Conservation (phyloP, 208 protist species). For the Acanthamoeba triangularis region DNA sequence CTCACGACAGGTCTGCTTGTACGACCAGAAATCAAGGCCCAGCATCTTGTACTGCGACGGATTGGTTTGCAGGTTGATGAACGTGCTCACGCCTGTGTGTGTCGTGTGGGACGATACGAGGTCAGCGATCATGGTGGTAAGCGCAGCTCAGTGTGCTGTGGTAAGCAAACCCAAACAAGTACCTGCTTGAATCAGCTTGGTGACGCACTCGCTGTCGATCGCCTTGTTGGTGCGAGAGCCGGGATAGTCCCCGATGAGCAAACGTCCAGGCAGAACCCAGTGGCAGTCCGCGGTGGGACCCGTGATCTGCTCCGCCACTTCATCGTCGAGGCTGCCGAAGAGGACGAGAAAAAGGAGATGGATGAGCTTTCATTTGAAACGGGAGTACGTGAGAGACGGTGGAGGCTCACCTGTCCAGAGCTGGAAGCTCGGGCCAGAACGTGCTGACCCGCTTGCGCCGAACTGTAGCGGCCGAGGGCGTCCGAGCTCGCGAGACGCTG, state of each 20-base stretch:
- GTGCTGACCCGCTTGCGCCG: neutral
- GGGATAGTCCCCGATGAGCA: conserved; percentile 35
- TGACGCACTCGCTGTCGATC: neutral
- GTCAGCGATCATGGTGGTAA: neutral
- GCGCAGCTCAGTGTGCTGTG: too few relatives aligned
- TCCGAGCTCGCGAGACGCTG: neutral
- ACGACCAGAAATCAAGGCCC: conserved; percentile 32
- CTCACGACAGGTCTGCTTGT: conserved; percentile 53
- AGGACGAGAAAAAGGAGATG: neutral
- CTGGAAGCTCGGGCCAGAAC: conserved; percentile 11
- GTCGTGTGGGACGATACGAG: too few relatives aligned
- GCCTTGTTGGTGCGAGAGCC: conserved; percentile 21
- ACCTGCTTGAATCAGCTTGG: neutral
- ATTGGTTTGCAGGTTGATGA: conserved; percentile 53
- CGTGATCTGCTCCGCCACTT: conserved; percentile 18
- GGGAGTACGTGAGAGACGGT: neutral
- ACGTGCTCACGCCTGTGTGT: neutral
- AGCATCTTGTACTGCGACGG: conserved; percentile 56
- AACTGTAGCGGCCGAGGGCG: neutral
- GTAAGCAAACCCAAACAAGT: neutral
- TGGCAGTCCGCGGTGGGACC: conserved; percentile 2
- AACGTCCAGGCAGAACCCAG: conserved; percentile 3
- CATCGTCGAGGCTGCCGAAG: conserved; percentile 50
- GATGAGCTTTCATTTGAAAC: neutral
- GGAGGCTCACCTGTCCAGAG: neutral